Evolutionary conservation across 441 rosid genomes (phyloP).

Genomic region (Dalechampia spathulata): DNA sequence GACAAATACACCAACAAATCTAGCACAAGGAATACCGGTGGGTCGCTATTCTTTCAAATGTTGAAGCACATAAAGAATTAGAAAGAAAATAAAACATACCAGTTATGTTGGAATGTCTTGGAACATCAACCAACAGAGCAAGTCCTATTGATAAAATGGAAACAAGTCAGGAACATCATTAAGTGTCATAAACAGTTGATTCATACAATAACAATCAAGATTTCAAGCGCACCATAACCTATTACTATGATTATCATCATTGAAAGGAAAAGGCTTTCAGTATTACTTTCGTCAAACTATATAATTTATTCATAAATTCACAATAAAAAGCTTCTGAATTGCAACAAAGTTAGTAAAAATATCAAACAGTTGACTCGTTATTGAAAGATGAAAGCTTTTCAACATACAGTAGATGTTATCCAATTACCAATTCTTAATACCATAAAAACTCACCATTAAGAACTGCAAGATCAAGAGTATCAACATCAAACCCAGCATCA

Average conservation of each 20-base stretch:
- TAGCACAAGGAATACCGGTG: no score
- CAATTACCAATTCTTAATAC: background rate
- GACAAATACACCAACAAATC: background rate
- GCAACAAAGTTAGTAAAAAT: background rate
- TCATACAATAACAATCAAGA: no score
- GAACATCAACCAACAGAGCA: conserved; percentile 53
- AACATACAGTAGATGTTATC: no score
- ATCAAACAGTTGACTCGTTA: background rate
- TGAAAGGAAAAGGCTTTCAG: no score
- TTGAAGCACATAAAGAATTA: background rate
- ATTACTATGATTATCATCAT: no score
- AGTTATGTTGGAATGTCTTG: conserved; percentile 48
- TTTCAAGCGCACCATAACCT: no score
- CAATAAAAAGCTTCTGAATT: no score
- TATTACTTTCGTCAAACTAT: no score
- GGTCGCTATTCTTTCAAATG: background rate
- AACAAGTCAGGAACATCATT: background rate
- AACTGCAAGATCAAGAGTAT: conserved; percentile 43
- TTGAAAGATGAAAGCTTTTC: no score
- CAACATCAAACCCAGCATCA: conserved; percentile 56
- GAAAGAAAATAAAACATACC: conserved; percentile 23
- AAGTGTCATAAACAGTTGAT: background rate
- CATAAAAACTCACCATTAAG: conserved; percentile 20
- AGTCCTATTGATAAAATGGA: conserved; percentile 31
- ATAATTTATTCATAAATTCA: no score